These are phyloP conservation scores for Plasmopara halstedii DNA, from an alignment of 352 stramenopile species.

Conservation along the genomic window DNA sequence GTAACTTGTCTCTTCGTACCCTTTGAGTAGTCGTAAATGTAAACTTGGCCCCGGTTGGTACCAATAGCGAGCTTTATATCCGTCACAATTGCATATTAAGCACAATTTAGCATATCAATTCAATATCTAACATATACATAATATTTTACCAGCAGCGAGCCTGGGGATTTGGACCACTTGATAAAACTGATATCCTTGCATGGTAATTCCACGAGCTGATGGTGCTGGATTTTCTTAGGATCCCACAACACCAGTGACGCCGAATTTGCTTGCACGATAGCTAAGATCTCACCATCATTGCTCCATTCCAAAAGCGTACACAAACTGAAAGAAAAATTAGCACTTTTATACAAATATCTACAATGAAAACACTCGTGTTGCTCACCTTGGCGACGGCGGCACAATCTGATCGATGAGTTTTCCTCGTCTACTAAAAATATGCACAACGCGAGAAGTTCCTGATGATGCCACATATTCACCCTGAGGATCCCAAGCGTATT, in stretches of 20 bases:
- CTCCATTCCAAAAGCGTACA: slow-evolving; percentile 75
- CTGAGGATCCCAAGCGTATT: slow-evolving; percentile 75
- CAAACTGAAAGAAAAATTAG: slow-evolving; percentile 22
- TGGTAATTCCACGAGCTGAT: slow-evolving; percentile 57
- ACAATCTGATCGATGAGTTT: slow-evolving; percentile 79
- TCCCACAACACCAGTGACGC: slow-evolving; percentile 66
- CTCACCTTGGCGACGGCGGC: slow-evolving; percentile 57
- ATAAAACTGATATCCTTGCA: slow-evolving; percentile 74
- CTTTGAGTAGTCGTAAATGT: slow-evolving; percentile 66
- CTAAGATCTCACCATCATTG: slow-evolving; percentile 53
- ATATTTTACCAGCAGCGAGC: slow-evolving; percentile 36
- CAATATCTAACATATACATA: neutral
- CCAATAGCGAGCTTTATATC: slow-evolving; percentile 48
- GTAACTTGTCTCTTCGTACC: slow-evolving; percentile 43
- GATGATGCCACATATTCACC: slow-evolving; percentile 73
- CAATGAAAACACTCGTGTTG: neutral
- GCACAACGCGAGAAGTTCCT: slow-evolving; percentile 59
- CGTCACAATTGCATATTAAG: neutral
- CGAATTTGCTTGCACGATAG: slow-evolving; percentile 73
- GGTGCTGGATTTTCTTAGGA: slow-evolving; percentile 46
- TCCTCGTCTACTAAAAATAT: slow-evolving; percentile 62
- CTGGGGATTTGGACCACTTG: slow-evolving; percentile 68
- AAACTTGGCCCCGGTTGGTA: slow-evolving; percentile 64
- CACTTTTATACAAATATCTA: neutral
- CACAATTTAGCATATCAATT: neutral